Evolutionary conservation across 2,329 filamentous ascomycete genomes (phyloP).

Genomic region (Pleomassaria siparia): DNA sequence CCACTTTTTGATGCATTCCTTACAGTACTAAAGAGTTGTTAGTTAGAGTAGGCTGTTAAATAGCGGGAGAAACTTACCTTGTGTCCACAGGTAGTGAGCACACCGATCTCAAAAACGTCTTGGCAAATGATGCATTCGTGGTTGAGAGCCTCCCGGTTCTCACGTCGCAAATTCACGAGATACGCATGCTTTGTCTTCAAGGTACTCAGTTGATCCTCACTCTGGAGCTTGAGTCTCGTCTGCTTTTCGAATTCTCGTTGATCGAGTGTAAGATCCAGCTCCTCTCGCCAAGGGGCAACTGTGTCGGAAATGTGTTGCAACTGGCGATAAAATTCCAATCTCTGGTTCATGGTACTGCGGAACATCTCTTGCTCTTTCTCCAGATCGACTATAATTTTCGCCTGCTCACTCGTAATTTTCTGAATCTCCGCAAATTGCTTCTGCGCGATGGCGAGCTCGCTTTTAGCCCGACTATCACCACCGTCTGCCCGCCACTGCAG

Average conservation of each 20-base stretch:
- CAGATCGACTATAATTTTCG: slow-evolving; percentile 53
- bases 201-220: slow-evolving; percentile 61
- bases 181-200: slow-evolving; percentile 77
- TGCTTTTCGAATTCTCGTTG: slow-evolving; percentile 48
- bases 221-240: slow-evolving; percentile 51
- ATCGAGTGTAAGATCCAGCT: slow-evolving; percentile 59
- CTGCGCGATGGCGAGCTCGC: slow-evolving; percentile 67
- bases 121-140: slow-evolving; percentile 87
- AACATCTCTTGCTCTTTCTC: slow-evolving; percentile 77
- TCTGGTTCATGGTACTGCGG: slow-evolving; percentile 76
- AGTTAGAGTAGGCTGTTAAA: not conserved
- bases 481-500: slow-evolving; percentile 60
- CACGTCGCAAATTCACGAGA: slow-evolving; percentile 62
- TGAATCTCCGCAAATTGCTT: slow-evolving; percentile 64
- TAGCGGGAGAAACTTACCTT: slow-evolving; percentile 17
- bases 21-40: slow-evolving; percentile 69
- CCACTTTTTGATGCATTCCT: slow-evolving; percentile 82
- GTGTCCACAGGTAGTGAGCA: slow-evolving; percentile 85
- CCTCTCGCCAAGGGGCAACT: slow-evolving; percentile 72
- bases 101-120: slow-evolving; percentile 72
- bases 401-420: slow-evolving; percentile 53
- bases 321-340: slow-evolving; percentile 87
- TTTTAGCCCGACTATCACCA: slow-evolving; percentile 57
- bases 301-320: slow-evolving; percentile 89
- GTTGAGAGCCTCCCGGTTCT: slow-evolving; percentile 54